Evolutionary conservation across 441 rosid species (phyloP).

Genomic region (Populus hybrid): DNA sequence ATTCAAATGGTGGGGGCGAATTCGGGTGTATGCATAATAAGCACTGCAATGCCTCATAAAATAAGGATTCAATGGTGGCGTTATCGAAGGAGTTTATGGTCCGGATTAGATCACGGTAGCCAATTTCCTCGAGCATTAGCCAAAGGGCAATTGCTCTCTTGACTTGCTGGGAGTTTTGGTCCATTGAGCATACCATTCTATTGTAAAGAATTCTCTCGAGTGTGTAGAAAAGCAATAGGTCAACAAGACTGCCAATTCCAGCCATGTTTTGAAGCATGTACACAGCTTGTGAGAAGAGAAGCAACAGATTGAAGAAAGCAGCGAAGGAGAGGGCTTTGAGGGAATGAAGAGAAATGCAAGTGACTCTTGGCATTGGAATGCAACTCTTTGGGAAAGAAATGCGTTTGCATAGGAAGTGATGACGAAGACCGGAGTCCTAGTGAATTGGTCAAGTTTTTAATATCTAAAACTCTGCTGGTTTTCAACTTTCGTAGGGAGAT

Average conservation of each 20-base stretch:
- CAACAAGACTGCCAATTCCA: slow-evolving; percentile 21
- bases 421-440: too few relatives aligned
- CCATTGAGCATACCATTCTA: slow-evolving; percentile 26
- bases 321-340: too few relatives aligned
- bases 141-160: slow-evolving; percentile 28
- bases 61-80: slow-evolving; percentile 21
- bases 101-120: slow-evolving; percentile 27
- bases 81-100: slow-evolving; percentile 16
- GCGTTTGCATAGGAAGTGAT: too few relatives aligned
- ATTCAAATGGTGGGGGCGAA: not conserved
- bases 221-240: slow-evolving; percentile 33
- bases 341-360: too few relatives aligned
- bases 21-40: slow-evolving; percentile 19
- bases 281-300: too few relatives aligned
- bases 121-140: slow-evolving; percentile 31
- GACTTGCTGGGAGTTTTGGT: slow-evolving; percentile 15
- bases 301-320: too few relatives aligned
- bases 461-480: too few relatives aligned
- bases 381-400: too few relatives aligned
- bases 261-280: slow-evolving; percentile 4
- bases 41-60: slow-evolving; percentile 21
- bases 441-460: too few relatives aligned
- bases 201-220: slow-evolving; percentile 28
- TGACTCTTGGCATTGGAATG: too few relatives aligned
- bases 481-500: too few relatives aligned